Evolutionary conservation across 1,139 yeast genomes (phyloP), one percentile per base, ranked within the genome.

Genomic region (Magnusiomyces suaveolens): DNA sequence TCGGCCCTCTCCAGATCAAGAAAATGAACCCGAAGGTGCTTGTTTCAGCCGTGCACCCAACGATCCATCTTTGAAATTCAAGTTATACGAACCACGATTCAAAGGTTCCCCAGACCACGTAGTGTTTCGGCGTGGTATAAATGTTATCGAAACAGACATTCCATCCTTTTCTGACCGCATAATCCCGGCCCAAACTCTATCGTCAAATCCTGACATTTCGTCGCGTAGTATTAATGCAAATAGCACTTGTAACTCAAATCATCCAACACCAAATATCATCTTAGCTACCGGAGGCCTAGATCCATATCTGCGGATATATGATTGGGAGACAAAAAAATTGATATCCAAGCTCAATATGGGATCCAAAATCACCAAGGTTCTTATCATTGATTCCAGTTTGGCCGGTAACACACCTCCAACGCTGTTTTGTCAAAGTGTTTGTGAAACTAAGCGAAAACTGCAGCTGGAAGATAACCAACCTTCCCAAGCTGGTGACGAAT

Each of bases 251-350:
- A 14, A 8, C 8, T 32, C 36, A 32, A 14, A 32, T 32, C 12
- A 32, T 8, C 36, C 36, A 8, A 14, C 14, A 32, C 36, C 36
- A 8, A 14, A 32, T 32, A 43, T 43, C 10, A 26, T 66, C 14
- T 56, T 81, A 14, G 71, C 74, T 0, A 76, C 85, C 48, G 95
- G 94, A 50, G 94, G 95, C 0, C 72, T 87, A 43, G 96, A 87
- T 66, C 77, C 90, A 64, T 85, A 85, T 64, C 74, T 85, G 50
- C 75, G 95, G 56, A 84, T 84, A 6, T 87, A 80, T 67, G 83
- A 85, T 60, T 64, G 81, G n/a, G 70, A 71, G 3, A 67, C 79
- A 0, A 75, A 92, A 55, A 76, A 78, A 46, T 71, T 81, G 54
- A 66, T 82, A 36, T 84, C 80, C 14, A 85, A 85, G 63, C 83